Conservation (phyloP, 352 stramenopile species). For the Thraustochytrium sp. region DNA sequence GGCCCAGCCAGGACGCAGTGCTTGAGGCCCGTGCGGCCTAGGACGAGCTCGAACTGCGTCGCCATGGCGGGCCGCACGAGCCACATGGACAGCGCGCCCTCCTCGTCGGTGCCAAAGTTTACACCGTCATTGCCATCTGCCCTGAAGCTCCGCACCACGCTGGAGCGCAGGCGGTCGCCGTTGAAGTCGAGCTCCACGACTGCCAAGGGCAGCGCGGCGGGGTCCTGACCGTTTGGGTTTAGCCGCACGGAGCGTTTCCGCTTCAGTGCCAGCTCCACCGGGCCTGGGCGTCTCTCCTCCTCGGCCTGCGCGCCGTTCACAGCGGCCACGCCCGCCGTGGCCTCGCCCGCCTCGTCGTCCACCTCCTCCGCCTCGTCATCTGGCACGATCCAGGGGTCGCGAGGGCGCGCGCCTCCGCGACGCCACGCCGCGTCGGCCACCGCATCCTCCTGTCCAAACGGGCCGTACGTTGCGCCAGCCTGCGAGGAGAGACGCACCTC, state of each 20-base stretch:
- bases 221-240: background rate
- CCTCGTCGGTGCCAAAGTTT: background rate
- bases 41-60: background rate
- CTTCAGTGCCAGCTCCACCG: background rate
- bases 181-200: conserved; percentile 6
- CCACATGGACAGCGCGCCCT: background rate
- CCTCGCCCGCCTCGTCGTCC: background rate
- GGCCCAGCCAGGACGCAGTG: background rate
- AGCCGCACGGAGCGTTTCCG: background rate
- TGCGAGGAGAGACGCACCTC: background rate
- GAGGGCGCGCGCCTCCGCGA: background rate
- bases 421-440: background rate
- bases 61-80: background rate
- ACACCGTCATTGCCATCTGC: background rate
- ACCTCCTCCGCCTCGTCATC: background rate
- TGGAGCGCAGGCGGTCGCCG: background rate
- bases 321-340: background rate
- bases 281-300: background rate
- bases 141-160: background rate
- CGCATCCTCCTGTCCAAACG: background rate
- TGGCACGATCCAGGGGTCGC: background rate
- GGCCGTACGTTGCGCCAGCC: background rate
- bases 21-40: background rate
- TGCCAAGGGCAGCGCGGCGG: background rate
- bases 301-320: background rate